Percentiles rank a stretch among this genome's conserved stretches.
Evolutionary conservation across 352 stramenopile genomes (phyloP).

Genomic region (Globisporangium parvum): DNA sequence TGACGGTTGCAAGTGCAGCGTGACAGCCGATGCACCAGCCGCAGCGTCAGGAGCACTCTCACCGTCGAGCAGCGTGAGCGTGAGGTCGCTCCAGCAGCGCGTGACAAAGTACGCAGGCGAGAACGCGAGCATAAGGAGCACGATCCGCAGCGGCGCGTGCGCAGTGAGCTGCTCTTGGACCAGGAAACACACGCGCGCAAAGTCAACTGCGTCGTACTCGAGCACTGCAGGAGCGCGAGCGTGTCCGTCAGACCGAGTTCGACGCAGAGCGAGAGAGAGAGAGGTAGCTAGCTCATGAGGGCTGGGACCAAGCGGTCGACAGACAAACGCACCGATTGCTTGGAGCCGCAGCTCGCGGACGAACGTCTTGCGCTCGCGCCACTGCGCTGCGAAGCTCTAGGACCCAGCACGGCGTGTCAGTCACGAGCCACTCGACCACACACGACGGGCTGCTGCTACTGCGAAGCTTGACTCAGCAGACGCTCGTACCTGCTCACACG

Average conservation of each 20-base stretch:
- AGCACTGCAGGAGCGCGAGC: constrained; percentile 21
- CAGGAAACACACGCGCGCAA: constrained; percentile 44
- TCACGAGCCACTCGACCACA: neutral
- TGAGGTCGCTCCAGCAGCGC: constrained; percentile 30
- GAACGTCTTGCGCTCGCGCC: constrained; percentile 32
- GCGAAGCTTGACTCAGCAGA: neutral
- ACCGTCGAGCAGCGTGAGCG: constrained; percentile 28
- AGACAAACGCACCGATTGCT: constrained; percentile 23
- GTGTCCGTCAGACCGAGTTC: neutral
- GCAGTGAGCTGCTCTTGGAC: constrained; percentile 36
- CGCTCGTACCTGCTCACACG: constrained; percentile 24
- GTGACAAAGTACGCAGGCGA: constrained; percentile 34
- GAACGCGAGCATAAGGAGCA: constrained; percentile 35
- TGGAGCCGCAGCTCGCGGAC: constrained; percentile 22
- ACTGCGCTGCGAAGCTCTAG: constrained; percentile 36
- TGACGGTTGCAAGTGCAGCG: neutral
- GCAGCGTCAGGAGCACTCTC: neutral
- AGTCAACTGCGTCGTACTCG: constrained; percentile 44
- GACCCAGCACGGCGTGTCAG: neutral
- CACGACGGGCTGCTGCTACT: neutral
- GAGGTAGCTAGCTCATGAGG: no score
- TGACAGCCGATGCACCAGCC: neutral
- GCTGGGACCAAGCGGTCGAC: neutral
- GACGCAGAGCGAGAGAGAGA: neutral
- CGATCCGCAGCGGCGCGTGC: constrained; percentile 26